Percentiles rank a stretch among this genome's conserved stretches.
phyloP scores from a whole-genome alignment of 352 stramenopile genomes.

The Blastocystis sp. region DNA sequence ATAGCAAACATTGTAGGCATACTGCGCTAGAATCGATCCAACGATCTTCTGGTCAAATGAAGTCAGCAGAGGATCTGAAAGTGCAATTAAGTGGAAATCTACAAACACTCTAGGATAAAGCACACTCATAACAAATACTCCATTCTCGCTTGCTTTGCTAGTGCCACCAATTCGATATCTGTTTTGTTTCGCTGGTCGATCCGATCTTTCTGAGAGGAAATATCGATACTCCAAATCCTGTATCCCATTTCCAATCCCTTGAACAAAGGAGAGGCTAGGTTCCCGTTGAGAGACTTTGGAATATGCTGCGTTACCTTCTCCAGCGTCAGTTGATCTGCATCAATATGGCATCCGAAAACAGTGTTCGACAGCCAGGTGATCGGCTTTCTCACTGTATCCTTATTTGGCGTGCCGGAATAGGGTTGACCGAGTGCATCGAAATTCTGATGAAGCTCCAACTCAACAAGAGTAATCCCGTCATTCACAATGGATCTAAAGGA shows the following conservation, averaged over 20 bases:
- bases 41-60: background rate
- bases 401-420: background rate
- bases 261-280: background rate
- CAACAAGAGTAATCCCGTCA: background rate
- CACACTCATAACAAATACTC: background rate
- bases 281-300: background rate
- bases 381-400: background rate
- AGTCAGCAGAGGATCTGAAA: background rate
- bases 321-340: background rate
- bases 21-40: background rate
- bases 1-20: background rate
- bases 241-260: background rate
- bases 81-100: conserved; percentile 6
- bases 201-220: background rate
- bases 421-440: background rate
- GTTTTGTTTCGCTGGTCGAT: background rate
- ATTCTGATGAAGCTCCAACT: background rate
- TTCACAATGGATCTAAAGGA: background rate
- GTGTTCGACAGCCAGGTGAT: background rate
- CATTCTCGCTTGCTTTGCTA: conserved; percentile 40
- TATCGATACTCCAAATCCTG: background rate
- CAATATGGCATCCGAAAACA: background rate
- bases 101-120: background rate
- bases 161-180: background rate
- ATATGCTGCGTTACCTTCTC: background rate